Base-by-base conservation (phyloP, 208 protist species). In the Trypanosoma melophagium region DNA sequence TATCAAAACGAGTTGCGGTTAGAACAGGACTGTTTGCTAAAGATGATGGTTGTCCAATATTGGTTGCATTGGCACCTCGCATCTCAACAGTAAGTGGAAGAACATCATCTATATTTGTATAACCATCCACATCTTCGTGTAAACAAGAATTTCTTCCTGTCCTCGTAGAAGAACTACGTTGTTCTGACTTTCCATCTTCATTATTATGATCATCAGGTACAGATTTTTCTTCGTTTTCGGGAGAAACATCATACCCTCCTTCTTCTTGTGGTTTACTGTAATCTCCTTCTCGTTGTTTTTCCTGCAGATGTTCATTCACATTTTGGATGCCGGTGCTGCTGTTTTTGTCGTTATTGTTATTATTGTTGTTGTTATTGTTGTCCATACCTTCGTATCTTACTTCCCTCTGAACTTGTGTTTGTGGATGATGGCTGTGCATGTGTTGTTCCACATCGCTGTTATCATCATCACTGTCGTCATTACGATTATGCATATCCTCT, bases 1-100 rank as follows among this genome's bases (percentile, higher is more conserved):
- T 79, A 40, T 70, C 62, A 57, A 92, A 93, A 59, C 82, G 81
- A 45, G 66, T 78, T 35, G 80, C 72, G 22, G 86, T 93, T 51
- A 95, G 80, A 17, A 93, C 84, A 17, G 84, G 83, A 58, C 84
- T 93, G 68, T 83, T 86, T 17, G 84, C 86, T n/a, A 86, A 50
- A n/a, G 71, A 73, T 3, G 76, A 77, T 10, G 68, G 70, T 13
- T 75, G 64, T 28, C 71, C 42, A 25, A 71, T 74, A 53, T 60
- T 72, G 22, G 63, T 57, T 38, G 67, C 55, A 31, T 41, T 56
- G 21, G 70, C 71, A 56, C 22, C 72, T 31, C 50, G 69, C 45
- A 59, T 57, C 53, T 69, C 69, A 19, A 59, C 76, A 24, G 44
- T 69, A 50, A 76, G 59, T 40, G 69, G 67, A 24, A 72, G 44